Evolutionary conservation across 495 filamentous ascomycete genomes (phyloP).

Genomic region (Aspergillus homomorphus): DNA sequence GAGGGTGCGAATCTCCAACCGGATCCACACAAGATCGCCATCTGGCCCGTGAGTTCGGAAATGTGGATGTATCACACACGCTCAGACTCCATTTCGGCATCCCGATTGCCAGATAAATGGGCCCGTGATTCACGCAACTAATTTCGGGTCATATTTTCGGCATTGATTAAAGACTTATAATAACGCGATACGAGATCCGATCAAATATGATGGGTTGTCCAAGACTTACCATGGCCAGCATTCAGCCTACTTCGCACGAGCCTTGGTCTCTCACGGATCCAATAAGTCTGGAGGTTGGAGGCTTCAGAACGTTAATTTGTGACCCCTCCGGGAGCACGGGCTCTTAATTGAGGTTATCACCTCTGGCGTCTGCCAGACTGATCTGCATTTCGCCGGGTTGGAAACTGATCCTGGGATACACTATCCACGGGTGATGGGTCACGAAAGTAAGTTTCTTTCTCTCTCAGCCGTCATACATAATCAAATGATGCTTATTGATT

Average conservation of each 20-base stretch:
- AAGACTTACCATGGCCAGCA: not conserved
- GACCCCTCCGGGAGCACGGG: slow-evolving; percentile 28
- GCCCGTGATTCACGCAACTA: not conserved
- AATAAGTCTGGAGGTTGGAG: slow-evolving; percentile 16
- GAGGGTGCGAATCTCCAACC: too few species aligned
- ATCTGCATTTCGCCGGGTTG: slow-evolving; percentile 23
- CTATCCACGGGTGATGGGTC: slow-evolving; percentile 20
- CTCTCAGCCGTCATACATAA: too few species aligned
- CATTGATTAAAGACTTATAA: not conserved
- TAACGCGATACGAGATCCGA: too few species aligned
- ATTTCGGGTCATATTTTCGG: not conserved
- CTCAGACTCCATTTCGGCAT: not conserved
- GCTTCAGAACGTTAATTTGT: slow-evolving; percentile 24
- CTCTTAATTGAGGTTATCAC: slow-evolving; percentile 35
- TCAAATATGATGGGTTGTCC: too few species aligned
- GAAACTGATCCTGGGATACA: slow-evolving; percentile 14
- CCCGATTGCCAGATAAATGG: not conserved
- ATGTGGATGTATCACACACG: not conserved
- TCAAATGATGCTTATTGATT: not conserved
- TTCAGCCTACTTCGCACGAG: slow-evolving; percentile 1
- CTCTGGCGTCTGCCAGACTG: slow-evolving; percentile 43
- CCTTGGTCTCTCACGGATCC: slow-evolving; percentile 17
- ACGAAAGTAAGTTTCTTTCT: too few species aligned
- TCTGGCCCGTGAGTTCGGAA: too few species aligned
- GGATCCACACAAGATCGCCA: too few species aligned